Evolutionary conservation across 2,329 filamentous ascomycete species (phyloP).

Genomic region (Venturia asperata): DNA sequence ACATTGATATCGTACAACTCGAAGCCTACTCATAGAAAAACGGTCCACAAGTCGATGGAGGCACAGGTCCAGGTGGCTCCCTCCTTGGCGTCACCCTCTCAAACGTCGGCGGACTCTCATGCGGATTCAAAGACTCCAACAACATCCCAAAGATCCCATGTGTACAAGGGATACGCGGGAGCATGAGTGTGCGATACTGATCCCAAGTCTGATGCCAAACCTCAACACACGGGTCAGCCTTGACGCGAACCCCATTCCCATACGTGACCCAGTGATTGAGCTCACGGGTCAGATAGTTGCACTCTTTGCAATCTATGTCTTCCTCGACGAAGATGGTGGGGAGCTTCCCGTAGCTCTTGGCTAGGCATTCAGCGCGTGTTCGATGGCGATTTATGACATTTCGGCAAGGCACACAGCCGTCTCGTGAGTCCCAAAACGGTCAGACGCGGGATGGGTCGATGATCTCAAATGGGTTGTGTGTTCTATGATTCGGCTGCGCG

Average conservation of each 20-base stretch:
- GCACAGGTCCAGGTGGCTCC: neutral
- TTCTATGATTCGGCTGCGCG: neutral
- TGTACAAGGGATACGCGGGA: neutral
- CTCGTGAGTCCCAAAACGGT: neutral
- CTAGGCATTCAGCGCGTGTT: neutral
- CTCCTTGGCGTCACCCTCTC: neutral
- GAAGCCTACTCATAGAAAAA: neutral
- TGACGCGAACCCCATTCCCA: neutral
- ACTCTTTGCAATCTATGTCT: neutral
- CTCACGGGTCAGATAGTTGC: neutral
- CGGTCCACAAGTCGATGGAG: neutral
- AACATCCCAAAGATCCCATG: neutral
- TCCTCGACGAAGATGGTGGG: neutral
- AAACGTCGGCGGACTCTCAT: neutral
- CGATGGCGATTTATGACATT: neutral
- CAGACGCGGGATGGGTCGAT: slow-evolving; percentile 1
- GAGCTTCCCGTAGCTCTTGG: neutral
- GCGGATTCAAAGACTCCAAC: neutral
- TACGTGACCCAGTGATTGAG: neutral
- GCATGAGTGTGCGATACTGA: neutral
- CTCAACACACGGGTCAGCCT: neutral
- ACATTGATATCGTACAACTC: no score
- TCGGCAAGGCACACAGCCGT: neutral
- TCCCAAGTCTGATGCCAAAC: neutral
- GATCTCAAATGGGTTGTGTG: neutral